A percentile compares a stretch with the other conserved stretches of the same genome.
phyloP scores from a whole-genome alignment of 2,329 filamentous ascomycete genomes.

The Aspergillus fumigatus region DNA sequence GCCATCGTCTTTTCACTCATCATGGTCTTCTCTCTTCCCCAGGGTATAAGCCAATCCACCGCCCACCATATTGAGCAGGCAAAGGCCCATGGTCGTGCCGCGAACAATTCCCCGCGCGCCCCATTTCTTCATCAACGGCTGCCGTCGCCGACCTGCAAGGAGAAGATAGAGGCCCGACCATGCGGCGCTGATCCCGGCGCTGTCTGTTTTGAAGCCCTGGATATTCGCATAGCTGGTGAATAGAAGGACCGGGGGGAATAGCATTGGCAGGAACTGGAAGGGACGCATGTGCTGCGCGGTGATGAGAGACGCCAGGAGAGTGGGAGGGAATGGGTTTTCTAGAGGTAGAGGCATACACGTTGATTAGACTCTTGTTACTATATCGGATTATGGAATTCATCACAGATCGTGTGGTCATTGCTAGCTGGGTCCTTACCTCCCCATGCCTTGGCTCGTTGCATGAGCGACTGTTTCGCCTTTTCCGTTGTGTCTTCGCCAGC shows the following conservation, averaged over 20 bases:
- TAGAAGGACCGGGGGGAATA: conserved; percentile 62
- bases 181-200: conserved; percentile 59
- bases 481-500: conserved; percentile 24
- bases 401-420: neutral
- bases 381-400: neutral
- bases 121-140: conserved; percentile 43
- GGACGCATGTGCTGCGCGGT: conserved; percentile 64
- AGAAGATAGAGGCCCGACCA: conserved; percentile 64
- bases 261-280: conserved; percentile 61
- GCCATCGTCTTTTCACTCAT: conserved; percentile 23
- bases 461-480: conserved; percentile 34
- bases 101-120: conserved; percentile 42
- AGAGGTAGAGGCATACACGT: conserved; percentile 9
- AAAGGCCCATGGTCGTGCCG: conserved; percentile 43
- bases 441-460: conserved; percentile 38
- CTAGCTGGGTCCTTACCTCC: conserved; percentile 33
- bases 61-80: conserved; percentile 43
- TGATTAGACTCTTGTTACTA: neutral
- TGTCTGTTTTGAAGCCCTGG: conserved; percentile 58
- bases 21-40: conserved; percentile 36
- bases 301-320: conserved; percentile 61
- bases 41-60: conserved; percentile 45
- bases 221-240: conserved; percentile 65
- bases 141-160: conserved; percentile 55
- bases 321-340: conserved; percentile 63